Conservation (phyloP, 768 basidiomycete species). For the Tulasnella sp. region DNA sequence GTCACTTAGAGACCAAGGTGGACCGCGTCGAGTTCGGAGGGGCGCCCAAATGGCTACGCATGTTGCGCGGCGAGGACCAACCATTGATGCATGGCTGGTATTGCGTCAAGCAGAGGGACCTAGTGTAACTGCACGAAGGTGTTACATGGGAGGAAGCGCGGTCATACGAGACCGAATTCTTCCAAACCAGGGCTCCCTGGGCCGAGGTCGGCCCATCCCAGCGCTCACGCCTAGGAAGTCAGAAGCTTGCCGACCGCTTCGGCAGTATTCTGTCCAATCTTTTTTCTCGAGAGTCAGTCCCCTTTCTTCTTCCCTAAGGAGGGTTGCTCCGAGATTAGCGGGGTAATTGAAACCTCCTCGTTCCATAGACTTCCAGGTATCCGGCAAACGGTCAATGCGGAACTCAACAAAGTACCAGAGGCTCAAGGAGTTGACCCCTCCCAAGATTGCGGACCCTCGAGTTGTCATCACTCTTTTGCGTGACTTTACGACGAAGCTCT, state of each 20-base stretch:
- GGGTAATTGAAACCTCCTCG: neutral
- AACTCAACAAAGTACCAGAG: slow-evolving; percentile 44
- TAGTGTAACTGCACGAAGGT: slow-evolving; percentile 49
- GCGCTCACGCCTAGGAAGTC: slow-evolving; percentile 20
- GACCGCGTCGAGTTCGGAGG: slow-evolving; percentile 60
- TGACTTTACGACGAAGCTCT: slow-evolving; percentile 48
- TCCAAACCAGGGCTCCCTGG: slow-evolving; percentile 36
- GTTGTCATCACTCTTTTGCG: slow-evolving; percentile 53
- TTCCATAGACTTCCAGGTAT: slow-evolving; percentile 58
- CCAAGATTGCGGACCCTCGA: slow-evolving; percentile 55
- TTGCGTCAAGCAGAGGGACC: slow-evolving; percentile 55
- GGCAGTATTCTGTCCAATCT: slow-evolving; percentile 60
- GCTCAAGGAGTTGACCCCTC: too few species aligned
- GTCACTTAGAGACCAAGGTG: slow-evolving; percentile 66
- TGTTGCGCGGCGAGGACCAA: slow-evolving; percentile 36
- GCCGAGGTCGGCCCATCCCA: neutral
- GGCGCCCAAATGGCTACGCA: slow-evolving; percentile 51
- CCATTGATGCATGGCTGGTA: slow-evolving; percentile 56
- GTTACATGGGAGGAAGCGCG: slow-evolving; percentile 63
- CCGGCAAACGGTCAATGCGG: slow-evolving; percentile 52
- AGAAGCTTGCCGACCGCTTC: slow-evolving; percentile 51
- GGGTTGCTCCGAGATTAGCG: neutral
- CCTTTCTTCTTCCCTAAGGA: too few species aligned
- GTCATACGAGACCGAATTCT: slow-evolving; percentile 54
- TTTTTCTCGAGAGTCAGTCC: slow-evolving; percentile 55